Evolutionary conservation across 495 filamentous ascomycete species (phyloP).

Genomic region (Penicillium flavigenum): DNA sequence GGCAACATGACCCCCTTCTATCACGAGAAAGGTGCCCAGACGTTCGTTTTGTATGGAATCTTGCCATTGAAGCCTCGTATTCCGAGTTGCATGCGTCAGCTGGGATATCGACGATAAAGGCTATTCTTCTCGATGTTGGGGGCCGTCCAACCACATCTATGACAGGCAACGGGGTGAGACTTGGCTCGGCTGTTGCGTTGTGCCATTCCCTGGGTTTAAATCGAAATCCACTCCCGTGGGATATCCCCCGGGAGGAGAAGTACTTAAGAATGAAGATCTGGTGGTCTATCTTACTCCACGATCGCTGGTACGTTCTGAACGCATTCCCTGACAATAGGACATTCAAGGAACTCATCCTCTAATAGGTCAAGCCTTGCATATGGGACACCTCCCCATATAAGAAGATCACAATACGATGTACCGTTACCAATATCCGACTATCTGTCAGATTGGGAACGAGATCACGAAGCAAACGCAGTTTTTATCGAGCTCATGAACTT

Average conservation of each 20-base stretch:
- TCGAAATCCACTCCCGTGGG: conserved; percentile 17
- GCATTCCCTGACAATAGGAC: not conserved
- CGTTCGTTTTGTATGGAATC: conserved; percentile 17
- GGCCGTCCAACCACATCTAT: conserved; percentile 18
- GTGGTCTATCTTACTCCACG: conserved; percentile 16
- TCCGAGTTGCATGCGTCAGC: conserved; percentile 14
- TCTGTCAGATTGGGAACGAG: conserved; percentile 9
- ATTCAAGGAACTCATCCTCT: not conserved
- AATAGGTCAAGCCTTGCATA: conserved; percentile 40
- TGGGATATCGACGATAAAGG: conserved; percentile 16
- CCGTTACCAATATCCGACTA: conserved; percentile 32
- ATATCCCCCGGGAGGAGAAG: conserved; percentile 15
- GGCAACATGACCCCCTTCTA: conserved; percentile 11
- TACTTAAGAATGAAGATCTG: conserved; percentile 16
- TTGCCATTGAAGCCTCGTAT: conserved; percentile 10
- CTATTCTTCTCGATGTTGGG: conserved; percentile 14
- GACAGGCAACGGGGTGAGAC: conserved; percentile 17
- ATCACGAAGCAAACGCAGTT: conserved; percentile 14
- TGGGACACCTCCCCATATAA: conserved; percentile 37
- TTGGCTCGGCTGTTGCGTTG: conserved; percentile 12
- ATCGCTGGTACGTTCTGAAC: conserved; percentile 10
- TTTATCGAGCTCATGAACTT: conserved; percentile 38
- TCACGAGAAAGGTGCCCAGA: conserved; percentile 13
- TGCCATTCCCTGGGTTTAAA: conserved; percentile 17
- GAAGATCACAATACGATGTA: conserved; percentile 41